A percentile compares a stretch with the other conserved stretches of the same genome.
Conservation (phyloP, 352 stramenopile genomes). For the Phytophthora palmivora region DNA sequence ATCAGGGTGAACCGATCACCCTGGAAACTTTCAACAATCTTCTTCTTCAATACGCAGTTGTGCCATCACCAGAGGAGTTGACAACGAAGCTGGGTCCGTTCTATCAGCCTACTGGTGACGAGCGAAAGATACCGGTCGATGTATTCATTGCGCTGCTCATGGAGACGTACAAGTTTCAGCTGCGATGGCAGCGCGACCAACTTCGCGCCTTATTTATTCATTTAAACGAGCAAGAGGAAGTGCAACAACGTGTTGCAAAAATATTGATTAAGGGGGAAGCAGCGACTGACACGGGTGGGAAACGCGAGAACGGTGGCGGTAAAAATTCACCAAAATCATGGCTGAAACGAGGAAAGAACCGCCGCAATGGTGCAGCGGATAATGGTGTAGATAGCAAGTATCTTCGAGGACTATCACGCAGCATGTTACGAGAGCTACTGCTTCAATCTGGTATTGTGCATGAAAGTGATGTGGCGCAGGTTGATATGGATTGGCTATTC, state of each 20-base stretch:
- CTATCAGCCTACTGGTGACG: conserved; percentile 62
- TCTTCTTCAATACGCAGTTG: conserved; percentile 45
- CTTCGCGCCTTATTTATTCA: conserved; percentile 52
- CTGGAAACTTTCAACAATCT: conserved; percentile 67
- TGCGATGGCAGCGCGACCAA: conserved; percentile 54
- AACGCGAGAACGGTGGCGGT: neutral
- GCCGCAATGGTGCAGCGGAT: conserved; percentile 5
- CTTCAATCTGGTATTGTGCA: conserved; percentile 45
- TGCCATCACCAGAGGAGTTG: conserved; percentile 42
- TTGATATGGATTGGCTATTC: conserved; percentile 59
- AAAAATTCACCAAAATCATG: conserved; percentile 21
- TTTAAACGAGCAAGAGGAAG: conserved; percentile 39
- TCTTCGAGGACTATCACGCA: conserved; percentile 47
- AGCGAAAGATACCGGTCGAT: conserved; percentile 57
- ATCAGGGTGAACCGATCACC: conserved; percentile 45
- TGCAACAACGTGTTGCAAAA: conserved; percentile 21
- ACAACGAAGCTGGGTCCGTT: conserved; percentile 45
- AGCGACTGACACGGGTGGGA: neutral
- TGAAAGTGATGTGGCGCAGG: conserved; percentile 27
- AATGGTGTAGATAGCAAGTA: conserved; percentile 37
- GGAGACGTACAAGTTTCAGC: conserved; percentile 55
- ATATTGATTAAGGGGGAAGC: conserved; percentile 11
- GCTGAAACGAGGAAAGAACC: conserved; percentile 46
- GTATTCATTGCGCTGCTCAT: conserved; percentile 57
- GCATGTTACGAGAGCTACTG: conserved; percentile 47